Evolutionary conservation across 2,329 filamentous ascomycete species (phyloP), one percentile per base, ranked within the genome.

Genomic region (Cladophialophora immunda): DNA sequence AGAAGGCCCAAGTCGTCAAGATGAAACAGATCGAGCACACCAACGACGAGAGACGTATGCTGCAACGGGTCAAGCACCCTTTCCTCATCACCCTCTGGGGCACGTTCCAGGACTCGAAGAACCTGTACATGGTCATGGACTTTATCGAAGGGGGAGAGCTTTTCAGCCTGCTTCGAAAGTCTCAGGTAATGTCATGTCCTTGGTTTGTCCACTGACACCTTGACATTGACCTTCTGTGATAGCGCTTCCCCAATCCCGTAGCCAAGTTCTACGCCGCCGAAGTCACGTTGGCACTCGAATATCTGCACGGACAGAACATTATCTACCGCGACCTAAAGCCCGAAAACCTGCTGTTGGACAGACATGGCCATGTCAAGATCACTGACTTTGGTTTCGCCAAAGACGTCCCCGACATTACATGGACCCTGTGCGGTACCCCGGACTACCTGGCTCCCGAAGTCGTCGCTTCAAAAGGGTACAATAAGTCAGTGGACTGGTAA

Each of bases 11-110:
- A 82, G 94, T 99, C 62, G 93, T 99, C 80, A 97, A 97, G 84
- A 98, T 99, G 95, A 99, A 99, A 87, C 95, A 99, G 81, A 93
- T 99, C 68, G 95, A 99, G 81, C 95, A 99, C 82, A 99, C 95
- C 73, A 99, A 99, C 77, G 95, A 99, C 80, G 95, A 99, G 83
- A 87, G 95, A 72, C 89, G 88, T 75, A 99, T 99, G 95, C 83
- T 99, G 75, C 92, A 93, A 78, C 92, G 97, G 78, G 95, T 98
- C 78, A 97, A 97, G 80, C 94, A 99, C 81, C 94, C 95, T 13
- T 99, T 99, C 82, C 85, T 99, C 70, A 95, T 99, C 77, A 99
- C 95, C 1, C 85, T 99, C 47, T 99, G 95, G 95, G 95, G 95
- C 66, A 99, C 95, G 9, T 99, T 98, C 80, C 94, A 98, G 78